Evolutionary conservation across 2,329 filamentous ascomycete genomes (phyloP), one percentile per base, ranked within the genome.

Genomic region (Aspergillus fijiensis): DNA sequence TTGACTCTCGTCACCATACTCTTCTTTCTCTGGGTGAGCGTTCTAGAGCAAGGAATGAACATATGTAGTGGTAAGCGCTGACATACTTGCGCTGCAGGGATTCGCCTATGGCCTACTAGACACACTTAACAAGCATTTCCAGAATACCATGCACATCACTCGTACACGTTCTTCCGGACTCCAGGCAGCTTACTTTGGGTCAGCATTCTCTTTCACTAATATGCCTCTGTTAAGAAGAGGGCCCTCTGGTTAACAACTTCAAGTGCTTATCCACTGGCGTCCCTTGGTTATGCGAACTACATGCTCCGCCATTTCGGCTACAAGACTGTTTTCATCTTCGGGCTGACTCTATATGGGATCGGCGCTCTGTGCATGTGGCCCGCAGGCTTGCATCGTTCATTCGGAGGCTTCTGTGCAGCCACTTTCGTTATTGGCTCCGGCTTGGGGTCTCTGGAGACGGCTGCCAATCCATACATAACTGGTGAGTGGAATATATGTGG

Each of bases 291-390:
- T 63, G 81, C 82, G 52, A 81, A 81, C 50, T 84, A 81, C 77
- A 80, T 93, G 62, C 80, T 95, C 7, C 85, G 90, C 21, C 84
- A 85, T 60, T 90, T 89, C 54, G 91, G 91, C 3, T 95, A 92
- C 77, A 90, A 91, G 65, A 86, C 86, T 48, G 91, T 90, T 0
- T 93, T 95, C 67, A 93, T 95, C 61, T 81, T 88, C 29, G 91
- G 90, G 42, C 80, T 92, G 6, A 81, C 77, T 59, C 81, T 92
- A 49, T 91, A 91, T 73, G 87, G 88, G 1, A 81, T 86, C 5
- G 89, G 89, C 1, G 91, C 89, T 39, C 85, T 94, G 64, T 91
- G 92, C 77, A 93, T 94, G 77, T 95, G 90, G 91, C 91, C 91
- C 0, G 89, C 88, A 1, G 89, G 88, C 7, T 85, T 93, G 10